Evolutionary conservation across 2,329 filamentous ascomycete species (phyloP).

Genomic region (Xylariaceae sp.): DNA sequence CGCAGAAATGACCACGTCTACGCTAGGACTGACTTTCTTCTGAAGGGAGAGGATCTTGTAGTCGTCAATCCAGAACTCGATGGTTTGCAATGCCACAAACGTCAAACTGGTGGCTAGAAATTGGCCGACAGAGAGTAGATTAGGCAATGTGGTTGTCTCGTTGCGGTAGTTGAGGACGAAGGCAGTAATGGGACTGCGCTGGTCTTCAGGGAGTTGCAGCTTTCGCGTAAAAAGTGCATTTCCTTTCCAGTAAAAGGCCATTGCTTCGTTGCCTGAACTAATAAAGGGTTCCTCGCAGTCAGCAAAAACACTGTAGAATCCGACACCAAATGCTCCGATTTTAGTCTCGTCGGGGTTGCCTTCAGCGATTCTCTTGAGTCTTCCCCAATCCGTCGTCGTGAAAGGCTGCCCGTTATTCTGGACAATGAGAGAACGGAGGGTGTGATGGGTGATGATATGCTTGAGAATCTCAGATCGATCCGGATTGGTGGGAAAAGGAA

Average conservation of each 20-base stretch:
- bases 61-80: constrained; percentile 88
- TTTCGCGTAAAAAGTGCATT: constrained; percentile 93
- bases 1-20: constrained; percentile 65
- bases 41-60: constrained; percentile 71
- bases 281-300: constrained; percentile 98
- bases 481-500: constrained; percentile 62
- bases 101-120: constrained; percentile 94
- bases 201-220: constrained; percentile 63
- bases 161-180: constrained; percentile 95
- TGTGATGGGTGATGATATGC: constrained; percentile 80
- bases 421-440: constrained; percentile 78
- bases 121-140: constrained; percentile 78
- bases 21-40: constrained; percentile 80
- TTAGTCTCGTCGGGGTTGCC: constrained; percentile 98
- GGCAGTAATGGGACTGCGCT: constrained; percentile 68
- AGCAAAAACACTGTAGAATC: constrained; percentile 97
- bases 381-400: constrained; percentile 82
- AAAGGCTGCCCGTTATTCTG: constrained; percentile 90
- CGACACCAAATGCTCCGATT: constrained; percentile 96
- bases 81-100: constrained; percentile 81
- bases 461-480: constrained; percentile 69
- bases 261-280: constrained; percentile 83
- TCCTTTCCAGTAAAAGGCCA: constrained; percentile 99
- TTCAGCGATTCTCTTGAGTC: constrained; percentile 95
- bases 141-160: constrained; percentile 77